Conservation (phyloP, 176 grass and related monocot genomes). For the Alopecurus myosuroides region DNA sequence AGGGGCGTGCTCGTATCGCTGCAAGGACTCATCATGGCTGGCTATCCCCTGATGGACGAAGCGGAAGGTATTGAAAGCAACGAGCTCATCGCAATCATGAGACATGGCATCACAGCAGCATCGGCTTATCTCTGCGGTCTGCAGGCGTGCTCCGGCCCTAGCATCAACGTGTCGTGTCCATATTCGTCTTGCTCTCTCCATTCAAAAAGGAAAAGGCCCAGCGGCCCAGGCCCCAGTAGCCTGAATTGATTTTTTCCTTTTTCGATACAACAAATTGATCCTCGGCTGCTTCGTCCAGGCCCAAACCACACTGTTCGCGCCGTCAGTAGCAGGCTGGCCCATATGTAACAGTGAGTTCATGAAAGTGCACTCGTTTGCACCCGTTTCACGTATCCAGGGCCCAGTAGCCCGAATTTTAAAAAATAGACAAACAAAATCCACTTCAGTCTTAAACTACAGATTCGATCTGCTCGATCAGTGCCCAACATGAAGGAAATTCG, state of each 20-base stretch:
- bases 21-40: constrained; percentile 29
- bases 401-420: no score
- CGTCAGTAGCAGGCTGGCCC: no score
- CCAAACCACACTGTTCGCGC: no score
- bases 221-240: neutral
- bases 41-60: neutral
- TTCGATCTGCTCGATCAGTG: neutral
- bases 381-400: no score
- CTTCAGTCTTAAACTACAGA: no score
- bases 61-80: neutral
- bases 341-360: no score
- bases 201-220: neutral
- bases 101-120: neutral
- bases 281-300: no score
- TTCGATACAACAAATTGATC: no score
- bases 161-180: neutral
- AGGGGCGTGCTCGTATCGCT: neutral
- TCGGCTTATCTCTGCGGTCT: neutral
- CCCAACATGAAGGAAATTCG: constrained; percentile 6
- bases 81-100: constrained; percentile 15
- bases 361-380: no score
- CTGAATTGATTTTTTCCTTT: neutral
- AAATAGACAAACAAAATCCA: no score
- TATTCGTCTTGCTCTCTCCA: neutral
- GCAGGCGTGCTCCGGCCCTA: neutral